These are phyloP conservation scores for Diddensiella transvaalensis DNA, from an alignment of 805 yeast genomes.

Conservation along the genomic window DNA sequence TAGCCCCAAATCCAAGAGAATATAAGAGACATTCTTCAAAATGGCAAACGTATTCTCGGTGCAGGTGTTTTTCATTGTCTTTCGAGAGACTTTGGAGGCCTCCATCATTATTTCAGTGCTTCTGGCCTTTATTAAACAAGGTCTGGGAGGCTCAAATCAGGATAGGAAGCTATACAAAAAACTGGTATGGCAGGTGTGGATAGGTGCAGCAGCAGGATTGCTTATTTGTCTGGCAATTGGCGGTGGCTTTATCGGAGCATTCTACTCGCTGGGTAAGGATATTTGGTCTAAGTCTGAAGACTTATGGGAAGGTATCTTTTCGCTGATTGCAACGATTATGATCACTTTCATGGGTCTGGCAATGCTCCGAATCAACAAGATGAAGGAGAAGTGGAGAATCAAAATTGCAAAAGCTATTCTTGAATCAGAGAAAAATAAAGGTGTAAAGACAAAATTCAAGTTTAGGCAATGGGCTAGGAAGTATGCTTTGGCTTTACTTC, in stretches of 20 bases:
- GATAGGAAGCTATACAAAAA: conserved; percentile 49
- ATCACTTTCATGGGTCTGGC: conserved; percentile 95
- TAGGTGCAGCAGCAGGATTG: conserved; percentile 72
- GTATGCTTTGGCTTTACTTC: conserved; percentile 85
- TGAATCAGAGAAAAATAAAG: conserved; percentile 42
- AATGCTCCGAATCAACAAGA: conserved; percentile 90
- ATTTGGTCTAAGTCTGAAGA: conserved; percentile 87
- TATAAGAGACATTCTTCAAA: too few relatives aligned
- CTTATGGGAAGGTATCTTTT: conserved; percentile 95
- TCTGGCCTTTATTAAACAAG: conserved; percentile 86
- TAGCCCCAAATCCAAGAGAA: too few relatives aligned
- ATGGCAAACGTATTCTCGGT: conserved; percentile 51
- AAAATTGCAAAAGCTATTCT: conserved; percentile 84
- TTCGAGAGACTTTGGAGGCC: conserved; percentile 94
- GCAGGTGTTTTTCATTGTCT: conserved; percentile 78
- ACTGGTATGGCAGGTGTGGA: conserved; percentile 79
- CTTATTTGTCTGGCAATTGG: conserved; percentile 79
- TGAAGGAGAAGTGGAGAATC: conserved; percentile 96
- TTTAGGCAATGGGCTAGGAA: conserved; percentile 49
- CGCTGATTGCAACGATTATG: conserved; percentile 83
- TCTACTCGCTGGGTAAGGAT: conserved; percentile 75
- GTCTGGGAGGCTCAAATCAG: conserved; percentile 52
- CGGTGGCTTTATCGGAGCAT: conserved; percentile 91
- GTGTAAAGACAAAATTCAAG: conserved; percentile 42
- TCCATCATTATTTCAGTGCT: conserved; percentile 86